Evolutionary conservation across 805 yeast species (phyloP).

Genomic region (Maudiozyma saulgeensis): DNA sequence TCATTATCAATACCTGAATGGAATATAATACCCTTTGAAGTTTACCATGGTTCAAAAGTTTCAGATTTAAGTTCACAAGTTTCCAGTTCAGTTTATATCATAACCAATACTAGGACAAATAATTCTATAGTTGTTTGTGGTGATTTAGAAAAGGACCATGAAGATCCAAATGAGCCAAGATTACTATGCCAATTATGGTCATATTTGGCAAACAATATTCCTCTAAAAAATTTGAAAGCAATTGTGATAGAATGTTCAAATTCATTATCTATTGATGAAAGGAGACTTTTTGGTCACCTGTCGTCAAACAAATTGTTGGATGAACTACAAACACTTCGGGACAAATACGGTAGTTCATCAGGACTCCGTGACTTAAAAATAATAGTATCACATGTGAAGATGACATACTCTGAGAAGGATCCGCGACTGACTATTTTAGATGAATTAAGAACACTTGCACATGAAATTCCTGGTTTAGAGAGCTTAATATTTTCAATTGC

Average conservation of each 20-base stretch:
- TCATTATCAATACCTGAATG: conserved; percentile 17
- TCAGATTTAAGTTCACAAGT: conserved; percentile 9
- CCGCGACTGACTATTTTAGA: conserved; percentile 49
- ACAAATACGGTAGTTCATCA: conserved; percentile 31
- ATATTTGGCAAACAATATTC: conserved; percentile 38
- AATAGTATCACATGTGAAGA: conserved; percentile 47
- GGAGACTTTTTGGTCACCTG: conserved; percentile 68
- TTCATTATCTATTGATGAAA: conserved; percentile 34
- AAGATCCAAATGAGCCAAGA: conserved; percentile 4
- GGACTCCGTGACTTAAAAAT: conserved; percentile 28
- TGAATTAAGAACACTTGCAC: conserved; percentile 37
- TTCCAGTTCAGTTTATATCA: conserved; percentile 50
- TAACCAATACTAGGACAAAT: conserved; percentile 31
- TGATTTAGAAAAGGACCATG: conserved; percentile 66
- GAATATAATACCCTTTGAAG: conserved; percentile 30
- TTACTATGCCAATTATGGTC: conserved; percentile 44
- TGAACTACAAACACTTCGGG: conserved; percentile 38
- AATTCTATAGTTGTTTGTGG: conserved; percentile 59
- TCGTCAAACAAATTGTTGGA: conserved; percentile 53
- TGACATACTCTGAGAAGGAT: conserved; percentile 33
- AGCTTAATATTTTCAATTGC: conserved; percentile 21
- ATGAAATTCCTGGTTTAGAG: conserved; percentile 29
- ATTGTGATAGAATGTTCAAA: conserved; percentile 76
- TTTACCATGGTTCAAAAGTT: conserved; percentile 36
- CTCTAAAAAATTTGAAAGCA: conserved; percentile 35